A percentile compares a stretch with the other conserved stretches of the same genome.
Conservation (phyloP, 352 stramenopile species). For the Pythium aquatile region DNA sequence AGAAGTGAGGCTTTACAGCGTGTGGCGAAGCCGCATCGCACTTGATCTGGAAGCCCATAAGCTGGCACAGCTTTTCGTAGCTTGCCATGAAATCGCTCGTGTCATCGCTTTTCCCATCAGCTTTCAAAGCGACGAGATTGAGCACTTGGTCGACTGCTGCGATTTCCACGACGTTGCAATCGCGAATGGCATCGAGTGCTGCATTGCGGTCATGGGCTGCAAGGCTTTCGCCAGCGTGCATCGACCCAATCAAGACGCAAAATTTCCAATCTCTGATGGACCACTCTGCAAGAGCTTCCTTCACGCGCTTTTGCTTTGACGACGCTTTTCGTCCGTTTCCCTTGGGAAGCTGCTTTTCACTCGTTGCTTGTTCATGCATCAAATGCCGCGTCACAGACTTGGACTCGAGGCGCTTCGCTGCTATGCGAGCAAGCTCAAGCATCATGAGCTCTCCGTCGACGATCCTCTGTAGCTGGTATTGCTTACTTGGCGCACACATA, state of each 20-base stretch:
- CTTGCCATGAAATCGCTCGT: background rate
- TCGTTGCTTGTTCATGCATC: constrained; percentile 22
- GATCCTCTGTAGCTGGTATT: constrained; percentile 42
- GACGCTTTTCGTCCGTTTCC: background rate
- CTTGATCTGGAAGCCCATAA: constrained; percentile 9
- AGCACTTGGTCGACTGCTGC: constrained; percentile 10
- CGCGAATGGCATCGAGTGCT: constrained; percentile 11
- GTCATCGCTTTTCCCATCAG: background rate
- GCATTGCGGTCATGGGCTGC: background rate
- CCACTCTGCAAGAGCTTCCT: constrained; percentile 6
- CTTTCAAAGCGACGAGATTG: constrained; percentile 17
- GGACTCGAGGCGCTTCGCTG: constrained; percentile 41
- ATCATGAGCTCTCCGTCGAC: constrained; percentile 57
- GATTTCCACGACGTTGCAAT: constrained; percentile 5
- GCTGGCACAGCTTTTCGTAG: constrained; percentile 19
- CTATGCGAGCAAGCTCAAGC: constrained; percentile 35
- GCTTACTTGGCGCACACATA: constrained; percentile 48
- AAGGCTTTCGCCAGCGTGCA: background rate
- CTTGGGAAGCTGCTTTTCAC: background rate
- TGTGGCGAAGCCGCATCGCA: background rate
- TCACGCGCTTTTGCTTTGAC: background rate
- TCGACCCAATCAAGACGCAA: constrained; percentile 14
- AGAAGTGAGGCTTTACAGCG: background rate
- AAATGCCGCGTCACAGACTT: constrained; percentile 43
- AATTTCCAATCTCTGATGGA: constrained; percentile 17